A percentile compares a stretch with the other conserved stretches of the same genome.
These are phyloP conservation scores for Groenewaldozyma sp. DNA, from an alignment of 1,139 yeast species.

Conservation along the genomic window DNA sequence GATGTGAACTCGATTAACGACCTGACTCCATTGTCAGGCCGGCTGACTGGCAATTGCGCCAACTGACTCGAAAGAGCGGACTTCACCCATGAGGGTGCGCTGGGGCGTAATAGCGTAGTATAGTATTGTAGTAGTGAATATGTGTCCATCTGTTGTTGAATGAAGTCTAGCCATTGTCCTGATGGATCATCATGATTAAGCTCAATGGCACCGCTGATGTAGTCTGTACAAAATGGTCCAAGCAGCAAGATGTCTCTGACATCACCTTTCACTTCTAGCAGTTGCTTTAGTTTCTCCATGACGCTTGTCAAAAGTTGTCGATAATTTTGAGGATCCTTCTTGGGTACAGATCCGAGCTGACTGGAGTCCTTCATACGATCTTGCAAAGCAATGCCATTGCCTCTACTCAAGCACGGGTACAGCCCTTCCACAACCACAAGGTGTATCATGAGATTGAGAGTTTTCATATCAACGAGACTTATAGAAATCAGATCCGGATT, in stretches of 20 bases:
- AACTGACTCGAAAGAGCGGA: constrained; percentile 35
- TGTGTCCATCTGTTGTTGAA: constrained; percentile 25
- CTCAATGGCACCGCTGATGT: constrained; percentile 47
- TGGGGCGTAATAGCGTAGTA: constrained; percentile 23
- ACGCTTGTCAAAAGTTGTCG: constrained; percentile 31
- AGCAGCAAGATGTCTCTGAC: constrained; percentile 28
- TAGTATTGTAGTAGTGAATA: constrained; percentile 23
- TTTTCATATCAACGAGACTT: constrained; percentile 75
- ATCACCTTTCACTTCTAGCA: constrained; percentile 59
- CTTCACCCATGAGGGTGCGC: constrained; percentile 26
- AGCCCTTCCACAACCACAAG: constrained; percentile 61
- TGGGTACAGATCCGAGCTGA: neutral
- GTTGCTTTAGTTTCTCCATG: constrained; percentile 37
- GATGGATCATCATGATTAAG: constrained; percentile 37
- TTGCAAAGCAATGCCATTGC: constrained; percentile 58
- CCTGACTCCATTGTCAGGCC: constrained; percentile 58
- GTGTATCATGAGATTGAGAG: constrained; percentile 56
- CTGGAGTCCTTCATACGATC: constrained; percentile 39
- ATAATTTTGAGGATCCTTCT: constrained; percentile 2
- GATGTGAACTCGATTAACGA: constrained; percentile 67
- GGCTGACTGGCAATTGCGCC: constrained; percentile 44
- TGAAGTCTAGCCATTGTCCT: constrained; percentile 7
- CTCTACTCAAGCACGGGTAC: constrained; percentile 49
- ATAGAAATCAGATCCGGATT: constrained; percentile 44
- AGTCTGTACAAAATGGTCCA: constrained; percentile 50